Evolutionary conservation across 495 filamentous ascomycete genomes (phyloP).

Genomic region (Achaetomiella virescens): DNA sequence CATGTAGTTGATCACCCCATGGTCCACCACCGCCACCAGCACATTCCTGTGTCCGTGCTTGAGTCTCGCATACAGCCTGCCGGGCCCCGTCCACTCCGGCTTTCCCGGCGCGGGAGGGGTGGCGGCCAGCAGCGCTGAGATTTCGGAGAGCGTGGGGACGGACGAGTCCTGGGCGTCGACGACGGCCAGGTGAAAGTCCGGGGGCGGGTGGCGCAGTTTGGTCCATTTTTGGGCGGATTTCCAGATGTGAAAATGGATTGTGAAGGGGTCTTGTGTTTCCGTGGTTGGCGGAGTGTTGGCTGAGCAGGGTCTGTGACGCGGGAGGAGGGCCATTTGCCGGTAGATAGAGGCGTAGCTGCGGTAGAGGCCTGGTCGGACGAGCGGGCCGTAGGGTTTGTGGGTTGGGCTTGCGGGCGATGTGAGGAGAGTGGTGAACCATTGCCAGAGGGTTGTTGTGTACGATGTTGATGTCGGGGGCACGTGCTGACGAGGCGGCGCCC

Average conservation of each 20-base stretch:
- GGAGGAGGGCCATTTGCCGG: slow-evolving; percentile 65
- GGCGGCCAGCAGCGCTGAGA: slow-evolving; percentile 60
- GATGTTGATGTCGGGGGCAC: neutral
- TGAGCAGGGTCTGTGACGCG: slow-evolving; percentile 52
- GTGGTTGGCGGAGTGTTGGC: slow-evolving; percentile 16
- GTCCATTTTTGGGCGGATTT: slow-evolving; percentile 60
- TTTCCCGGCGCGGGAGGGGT: slow-evolving; percentile 59
- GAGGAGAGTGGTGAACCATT: slow-evolving; percentile 40
- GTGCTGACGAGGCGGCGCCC: slow-evolving; percentile 48
- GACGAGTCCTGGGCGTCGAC: slow-evolving; percentile 63
- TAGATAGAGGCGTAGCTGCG: slow-evolving; percentile 76
- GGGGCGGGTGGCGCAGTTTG: slow-evolving; percentile 65
- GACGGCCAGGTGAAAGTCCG: slow-evolving; percentile 79
- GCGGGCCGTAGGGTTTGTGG: slow-evolving; percentile 50
- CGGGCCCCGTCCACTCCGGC: slow-evolving; percentile 43
- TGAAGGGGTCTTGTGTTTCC: slow-evolving; percentile 49
- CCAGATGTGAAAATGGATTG: slow-evolving; percentile 70
- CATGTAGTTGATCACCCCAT: slow-evolving; percentile 83
- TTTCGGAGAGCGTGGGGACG: slow-evolving; percentile 65
- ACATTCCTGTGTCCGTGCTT: slow-evolving; percentile 82
- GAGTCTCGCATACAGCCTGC: slow-evolving; percentile 55
- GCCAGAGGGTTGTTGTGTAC: slow-evolving; percentile 25
- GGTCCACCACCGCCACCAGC: slow-evolving; percentile 79
- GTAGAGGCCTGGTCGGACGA: slow-evolving; percentile 71
- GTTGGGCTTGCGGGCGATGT: slow-evolving; percentile 7